A percentile compares a stretch with the other conserved stretches of the same genome.
Conservation (phyloP, 2,329 filamentous ascomycete genomes). For the Colletotrichum phormii region DNA sequence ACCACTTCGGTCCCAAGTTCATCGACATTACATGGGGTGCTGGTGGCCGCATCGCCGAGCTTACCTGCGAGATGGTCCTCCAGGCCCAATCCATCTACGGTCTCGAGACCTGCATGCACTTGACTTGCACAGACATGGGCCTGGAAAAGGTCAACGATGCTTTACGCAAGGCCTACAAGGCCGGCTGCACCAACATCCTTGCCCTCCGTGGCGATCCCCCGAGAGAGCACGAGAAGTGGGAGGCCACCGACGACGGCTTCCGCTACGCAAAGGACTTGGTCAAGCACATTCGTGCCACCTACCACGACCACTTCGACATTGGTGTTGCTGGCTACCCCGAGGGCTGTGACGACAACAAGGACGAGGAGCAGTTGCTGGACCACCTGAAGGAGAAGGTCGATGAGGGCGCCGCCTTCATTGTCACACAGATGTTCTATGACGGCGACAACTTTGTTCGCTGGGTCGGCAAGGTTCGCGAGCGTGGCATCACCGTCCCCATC, state of each 20-base stretch:
- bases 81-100: conserved; percentile 96
- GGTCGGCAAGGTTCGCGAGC: conserved; percentile 86
- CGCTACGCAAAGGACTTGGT: conserved; percentile 93
- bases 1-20: conserved; percentile 91
- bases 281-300: conserved; percentile 81
- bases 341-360: conserved; percentile 91
- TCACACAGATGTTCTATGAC: conserved; percentile 99
- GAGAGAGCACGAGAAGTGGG: conserved; percentile 93
- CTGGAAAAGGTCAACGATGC: conserved; percentile 91
- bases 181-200: conserved; percentile 97
- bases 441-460: conserved; percentile 94
- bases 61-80: conserved; percentile 97
- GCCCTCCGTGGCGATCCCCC: conserved; percentile 94
- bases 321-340: conserved; percentile 97
- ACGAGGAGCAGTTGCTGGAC: conserved; percentile 85
- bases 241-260: conserved; percentile 86
- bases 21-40: conserved; percentile 99
- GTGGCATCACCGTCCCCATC: conserved; percentile 86
- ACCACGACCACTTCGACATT: conserved; percentile 86
- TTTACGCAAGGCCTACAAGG: conserved; percentile 87
- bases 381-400: conserved; percentile 97
- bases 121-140: conserved; percentile 99
- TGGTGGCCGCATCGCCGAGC: conserved; percentile 87
- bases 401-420: conserved; percentile 90
- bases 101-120: conserved; percentile 98